Conservation (phyloP, 2,329 filamentous ascomycete genomes). For the Fonsecaea pedrosoi region DNA sequence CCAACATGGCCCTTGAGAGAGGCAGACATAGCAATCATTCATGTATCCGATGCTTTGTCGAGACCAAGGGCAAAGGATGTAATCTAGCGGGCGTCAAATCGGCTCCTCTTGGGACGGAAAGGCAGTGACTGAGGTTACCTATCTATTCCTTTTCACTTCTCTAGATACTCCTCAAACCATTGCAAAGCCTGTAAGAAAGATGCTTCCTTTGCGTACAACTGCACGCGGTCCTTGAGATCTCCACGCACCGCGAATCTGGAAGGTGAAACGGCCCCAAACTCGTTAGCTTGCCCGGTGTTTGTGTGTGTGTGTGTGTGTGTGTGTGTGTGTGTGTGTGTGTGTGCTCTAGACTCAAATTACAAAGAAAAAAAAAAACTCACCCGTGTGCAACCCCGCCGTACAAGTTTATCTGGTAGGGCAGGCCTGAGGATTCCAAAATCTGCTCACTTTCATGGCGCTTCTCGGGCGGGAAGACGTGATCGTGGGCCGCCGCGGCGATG, state of each 20-base stretch:
- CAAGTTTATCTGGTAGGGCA: constrained; percentile 76
- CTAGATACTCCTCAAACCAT: constrained; percentile 13
- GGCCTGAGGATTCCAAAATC: constrained; percentile 60
- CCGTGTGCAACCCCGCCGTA: constrained; percentile 75
- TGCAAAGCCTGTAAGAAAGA: constrained; percentile 17
- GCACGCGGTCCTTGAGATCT: constrained; percentile 63
- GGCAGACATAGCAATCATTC: too few relatives aligned
- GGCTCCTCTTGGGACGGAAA: neutral
- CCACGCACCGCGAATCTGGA: constrained; percentile 65
- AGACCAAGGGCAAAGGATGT: neutral
- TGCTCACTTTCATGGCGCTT: constrained; percentile 69
- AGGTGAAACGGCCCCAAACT: neutral
- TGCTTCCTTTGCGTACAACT: constrained; percentile 74
- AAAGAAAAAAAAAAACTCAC: constrained; percentile 45
- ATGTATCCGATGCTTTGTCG: too few relatives aligned
- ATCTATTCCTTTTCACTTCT: neutral
- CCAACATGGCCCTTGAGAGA: too few relatives aligned
- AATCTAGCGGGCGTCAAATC: too few relatives aligned
- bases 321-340: too few relatives aligned
- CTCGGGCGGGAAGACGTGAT: constrained; percentile 67
- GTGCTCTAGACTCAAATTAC: neutral
- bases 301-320: too few relatives aligned
- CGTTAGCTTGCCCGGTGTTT: neutral
- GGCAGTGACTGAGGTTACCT: neutral
- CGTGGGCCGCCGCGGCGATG: constrained; percentile 68